Percentiles rank a stretch among this genome's conserved stretches.
Conservation (phyloP, 805 yeast genomes). For the Cyberlindnera euphorbiiphila region DNA sequence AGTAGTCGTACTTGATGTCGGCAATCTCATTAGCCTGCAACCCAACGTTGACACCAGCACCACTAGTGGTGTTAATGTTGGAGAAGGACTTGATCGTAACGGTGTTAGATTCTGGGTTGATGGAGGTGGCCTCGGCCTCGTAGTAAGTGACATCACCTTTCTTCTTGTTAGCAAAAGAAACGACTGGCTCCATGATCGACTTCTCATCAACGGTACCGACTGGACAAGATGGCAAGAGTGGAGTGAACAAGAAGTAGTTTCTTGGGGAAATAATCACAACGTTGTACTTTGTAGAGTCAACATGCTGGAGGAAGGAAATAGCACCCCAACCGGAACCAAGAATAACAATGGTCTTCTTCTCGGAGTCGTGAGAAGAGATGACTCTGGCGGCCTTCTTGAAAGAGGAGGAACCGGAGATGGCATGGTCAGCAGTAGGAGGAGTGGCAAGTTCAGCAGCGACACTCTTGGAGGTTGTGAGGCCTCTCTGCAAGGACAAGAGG, state of each 20-base stretch:
- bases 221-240: conserved; percentile 87
- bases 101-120: conserved; percentile 71
- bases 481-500: conserved; percentile 11
- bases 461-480: conserved; percentile 9
- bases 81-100: conserved; percentile 53
- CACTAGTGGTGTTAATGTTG: conserved; percentile 34
- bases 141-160: conserved; percentile 76
- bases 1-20: conserved; percentile 67
- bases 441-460: conserved; percentile 9
- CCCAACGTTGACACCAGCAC: conserved; percentile 29
- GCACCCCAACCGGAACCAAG: conserved; percentile 96
- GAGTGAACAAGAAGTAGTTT: conserved; percentile 91
- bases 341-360: conserved; percentile 50
- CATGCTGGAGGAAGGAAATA: conserved; percentile 74
- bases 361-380: conserved; percentile 30
- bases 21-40: conserved; percentile 38
- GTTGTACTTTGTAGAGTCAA: conserved; percentile 84
- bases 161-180: conserved; percentile 75
- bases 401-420: conserved; percentile 33
- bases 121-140: conserved; percentile 86
- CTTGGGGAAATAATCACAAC: conserved; percentile 90
- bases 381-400: conserved; percentile 38
- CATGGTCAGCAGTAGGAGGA: conserved; percentile 8
- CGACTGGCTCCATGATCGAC: conserved; percentile 92
- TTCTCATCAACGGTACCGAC: conserved; percentile 89